These are phyloP conservation scores for Elsinoe necatrix DNA, from an alignment of 2,329 filamentous ascomycete species.

Conservation along the genomic window DNA sequence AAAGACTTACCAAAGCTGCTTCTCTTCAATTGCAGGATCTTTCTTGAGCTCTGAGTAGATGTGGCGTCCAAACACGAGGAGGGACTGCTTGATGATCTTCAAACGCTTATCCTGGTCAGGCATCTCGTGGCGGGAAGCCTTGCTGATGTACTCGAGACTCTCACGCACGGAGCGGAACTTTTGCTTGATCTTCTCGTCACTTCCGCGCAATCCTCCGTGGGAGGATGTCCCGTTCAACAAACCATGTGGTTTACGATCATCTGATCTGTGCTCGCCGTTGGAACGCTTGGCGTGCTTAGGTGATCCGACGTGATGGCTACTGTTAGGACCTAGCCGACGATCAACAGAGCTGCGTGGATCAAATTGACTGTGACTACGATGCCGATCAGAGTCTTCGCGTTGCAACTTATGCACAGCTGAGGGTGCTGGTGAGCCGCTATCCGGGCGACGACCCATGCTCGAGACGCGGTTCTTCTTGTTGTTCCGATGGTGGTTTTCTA, in stretches of 20 bases:
- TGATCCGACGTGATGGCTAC: constrained; percentile 32
- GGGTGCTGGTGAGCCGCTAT: constrained; percentile 60
- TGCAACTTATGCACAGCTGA: constrained; percentile 29
- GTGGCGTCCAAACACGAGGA: constrained; percentile 55
- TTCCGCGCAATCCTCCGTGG: constrained; percentile 44
- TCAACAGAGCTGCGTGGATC: constrained; percentile 29
- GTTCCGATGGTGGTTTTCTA: constrained; percentile 91
- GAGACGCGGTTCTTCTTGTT: constrained; percentile 70
- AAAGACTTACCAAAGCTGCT: constrained; percentile 26
- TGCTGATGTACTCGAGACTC: constrained; percentile 52
- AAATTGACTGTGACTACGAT: constrained; percentile 32
- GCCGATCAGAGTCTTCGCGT: constrained; percentile 31
- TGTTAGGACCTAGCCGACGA: constrained; percentile 21
- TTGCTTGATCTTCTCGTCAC: constrained; percentile 38
- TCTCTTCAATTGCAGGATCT: constrained; percentile 22
- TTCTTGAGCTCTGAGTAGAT: constrained; percentile 41
- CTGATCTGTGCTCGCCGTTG: constrained; percentile 38
- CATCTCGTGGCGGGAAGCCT: constrained; percentile 54
- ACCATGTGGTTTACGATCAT: constrained; percentile 40
- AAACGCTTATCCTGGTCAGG: constrained; percentile 55
- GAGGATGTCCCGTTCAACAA: constrained; percentile 33
- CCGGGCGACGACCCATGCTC: constrained; percentile 49
- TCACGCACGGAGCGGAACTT: constrained; percentile 41
- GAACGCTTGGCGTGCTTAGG: constrained; percentile 35
- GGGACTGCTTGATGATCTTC: constrained; percentile 51